Percentiles rank a stretch among this genome's conserved stretches.
These are phyloP conservation scores for Iris pallida DNA, from an alignment of 116 monocot genomes.

Conservation along the genomic window DNA sequence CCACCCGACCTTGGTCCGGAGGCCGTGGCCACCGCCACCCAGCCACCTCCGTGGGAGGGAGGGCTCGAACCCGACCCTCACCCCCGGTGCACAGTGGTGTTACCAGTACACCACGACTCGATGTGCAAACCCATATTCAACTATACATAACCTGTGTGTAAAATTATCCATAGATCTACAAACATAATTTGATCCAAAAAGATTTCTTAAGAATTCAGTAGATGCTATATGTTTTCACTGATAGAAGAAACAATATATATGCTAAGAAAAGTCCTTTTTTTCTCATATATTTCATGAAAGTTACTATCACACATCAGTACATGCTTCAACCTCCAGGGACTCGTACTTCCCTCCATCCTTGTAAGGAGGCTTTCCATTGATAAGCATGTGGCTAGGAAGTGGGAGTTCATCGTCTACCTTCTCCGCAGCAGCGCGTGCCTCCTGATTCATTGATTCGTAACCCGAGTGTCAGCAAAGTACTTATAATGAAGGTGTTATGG, in stretches of 20 bases:
- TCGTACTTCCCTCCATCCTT: not conserved
- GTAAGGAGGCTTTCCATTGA: constrained; percentile 8
- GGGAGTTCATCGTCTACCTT: not conserved
- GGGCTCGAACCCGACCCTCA: too few species aligned
- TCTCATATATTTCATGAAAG: not conserved
- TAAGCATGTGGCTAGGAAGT: constrained; percentile 7
- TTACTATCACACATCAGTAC: not conserved
- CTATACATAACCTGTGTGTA: too few species aligned
- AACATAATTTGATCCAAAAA: not conserved
- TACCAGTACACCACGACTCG: too few species aligned
- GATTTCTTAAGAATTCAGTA: not conserved
- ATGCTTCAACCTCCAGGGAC: constrained; percentile 1
- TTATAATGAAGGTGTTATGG: too few species aligned
- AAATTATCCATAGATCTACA: not conserved
- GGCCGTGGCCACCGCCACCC: too few species aligned
- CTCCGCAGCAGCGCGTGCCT: not conserved
- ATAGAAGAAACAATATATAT: too few species aligned
- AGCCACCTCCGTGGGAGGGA: too few species aligned
- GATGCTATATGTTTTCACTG: not conserved
- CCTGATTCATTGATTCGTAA: not conserved
- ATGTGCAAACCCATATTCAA: too few species aligned
- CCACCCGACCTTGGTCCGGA: too few species aligned
- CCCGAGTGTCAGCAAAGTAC: too few species aligned
- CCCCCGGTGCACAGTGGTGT: too few species aligned
- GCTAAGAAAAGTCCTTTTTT: too few species aligned